Conservation (phyloP, 2,329 filamentous ascomycete species). For the Xylariaceae sp. region DNA sequence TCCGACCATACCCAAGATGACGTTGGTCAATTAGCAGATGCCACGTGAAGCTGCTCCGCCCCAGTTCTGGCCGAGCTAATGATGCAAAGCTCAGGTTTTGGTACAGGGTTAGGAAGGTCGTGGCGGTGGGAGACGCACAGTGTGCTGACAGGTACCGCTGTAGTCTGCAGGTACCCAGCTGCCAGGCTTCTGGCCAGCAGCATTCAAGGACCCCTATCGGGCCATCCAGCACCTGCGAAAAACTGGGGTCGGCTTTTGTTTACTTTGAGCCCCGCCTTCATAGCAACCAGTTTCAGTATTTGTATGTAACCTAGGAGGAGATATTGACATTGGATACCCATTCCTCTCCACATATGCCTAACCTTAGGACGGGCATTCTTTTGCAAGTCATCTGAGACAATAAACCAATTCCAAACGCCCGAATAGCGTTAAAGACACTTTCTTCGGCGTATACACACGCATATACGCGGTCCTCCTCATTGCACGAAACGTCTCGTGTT, state of each 20-base stretch:
- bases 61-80: neutral
- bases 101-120: too few species aligned
- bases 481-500: too few species aligned
- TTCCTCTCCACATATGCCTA: slow-evolving; percentile 5
- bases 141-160: too few species aligned
- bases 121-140: too few species aligned
- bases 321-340: neutral
- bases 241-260: slow-evolving; percentile 21
- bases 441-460: too few species aligned
- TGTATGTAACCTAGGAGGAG: too few species aligned
- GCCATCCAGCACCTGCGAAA: neutral
- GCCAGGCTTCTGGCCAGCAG: too few species aligned
- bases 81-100: slow-evolving; percentile 3
- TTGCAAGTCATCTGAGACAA: too few species aligned
- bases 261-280: slow-evolving; percentile 28
- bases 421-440: neutral
- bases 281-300: slow-evolving; percentile 24
- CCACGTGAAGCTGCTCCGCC: slow-evolving; percentile 13
- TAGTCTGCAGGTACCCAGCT: too few species aligned
- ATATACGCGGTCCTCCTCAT: too few species aligned
- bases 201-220: neutral
- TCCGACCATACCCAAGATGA: neutral
- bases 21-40: slow-evolving; percentile 16
- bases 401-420: neutral
- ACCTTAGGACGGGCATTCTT: too few species aligned